Evolutionary conservation across 495 filamentous ascomycete genomes (phyloP).

Genomic region (Penicillium turbatum): DNA sequence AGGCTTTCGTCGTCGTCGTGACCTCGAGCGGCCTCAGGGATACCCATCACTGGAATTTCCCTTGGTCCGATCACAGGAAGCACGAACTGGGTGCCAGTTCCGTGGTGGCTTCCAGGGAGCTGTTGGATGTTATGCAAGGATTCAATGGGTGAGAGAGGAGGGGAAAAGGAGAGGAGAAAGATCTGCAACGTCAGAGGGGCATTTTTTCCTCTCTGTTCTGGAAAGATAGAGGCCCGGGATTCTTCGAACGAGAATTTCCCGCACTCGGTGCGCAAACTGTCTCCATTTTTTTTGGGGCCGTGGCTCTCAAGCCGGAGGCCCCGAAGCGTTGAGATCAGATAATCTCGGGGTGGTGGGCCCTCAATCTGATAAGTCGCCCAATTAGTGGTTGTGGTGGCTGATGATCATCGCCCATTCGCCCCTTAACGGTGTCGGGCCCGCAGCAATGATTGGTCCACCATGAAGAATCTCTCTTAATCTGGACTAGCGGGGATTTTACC

Average conservation of each 20-base stretch:
- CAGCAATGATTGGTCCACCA: neutral
- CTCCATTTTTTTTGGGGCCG: neutral
- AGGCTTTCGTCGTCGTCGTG: neutral
- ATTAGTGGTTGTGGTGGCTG: neutral
- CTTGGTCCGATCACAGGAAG: neutral
- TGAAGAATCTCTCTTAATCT: neutral
- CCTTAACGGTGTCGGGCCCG: neutral
- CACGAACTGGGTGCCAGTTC: neutral
- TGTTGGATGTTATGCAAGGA: neutral
- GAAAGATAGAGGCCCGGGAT: neutral
- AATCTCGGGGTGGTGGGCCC: neutral
- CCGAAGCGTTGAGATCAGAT: slow-evolving; percentile 7
- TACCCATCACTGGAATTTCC: slow-evolving; percentile 1
- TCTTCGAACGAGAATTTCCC: neutral
- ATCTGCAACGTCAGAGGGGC: neutral
- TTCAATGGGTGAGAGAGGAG: neutral
- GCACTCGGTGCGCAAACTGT: neutral
- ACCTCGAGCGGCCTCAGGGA: neutral
- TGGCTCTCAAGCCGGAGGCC: neutral
- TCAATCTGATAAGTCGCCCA: neutral
- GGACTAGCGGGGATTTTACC: neutral
- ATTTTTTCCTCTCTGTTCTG: neutral
- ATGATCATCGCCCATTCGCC: neutral
- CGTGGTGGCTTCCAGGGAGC: neutral
- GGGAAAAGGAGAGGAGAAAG: neutral